Base-by-base conservation (phyloP, 805 yeast species). In the Cyberlindnera misumaiensis region DNA sequence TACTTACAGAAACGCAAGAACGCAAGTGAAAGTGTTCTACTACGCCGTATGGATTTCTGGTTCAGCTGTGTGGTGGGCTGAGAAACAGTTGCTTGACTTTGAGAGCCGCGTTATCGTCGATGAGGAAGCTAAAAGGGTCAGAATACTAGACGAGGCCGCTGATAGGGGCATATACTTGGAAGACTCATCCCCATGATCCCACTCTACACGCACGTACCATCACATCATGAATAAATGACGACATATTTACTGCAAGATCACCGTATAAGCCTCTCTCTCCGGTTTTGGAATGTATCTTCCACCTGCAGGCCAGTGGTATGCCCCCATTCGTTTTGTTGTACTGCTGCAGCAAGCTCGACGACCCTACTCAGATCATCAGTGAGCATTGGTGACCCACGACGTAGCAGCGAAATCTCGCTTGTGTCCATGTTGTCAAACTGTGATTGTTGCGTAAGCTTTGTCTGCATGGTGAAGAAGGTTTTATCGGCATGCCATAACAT, bases 141-240 rank as follows among this genome's bases (percentile, higher is more conserved):
- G 50, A 33, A 49, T 65, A 17, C 38, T 67, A 30, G 67, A 66
- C 41, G 68, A 65, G 28, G 72, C 72, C 20, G 72, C 72, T 11
- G 72, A 68, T 22, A 56, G 67, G 39, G 73, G 72, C 3, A 53
- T 65, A 13, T 67, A 63, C 35, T 40, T 67, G 30, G 70, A 67
- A 37, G 70, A 64, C 30, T 12, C 13, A 10, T 11, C 18, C 18
- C 20, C 20, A 24, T 32, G n/a, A 13, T 11, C 18, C 11, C 12
- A 4, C 22, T 17, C 25, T 8, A 15, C 18, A 14, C 33, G 16
- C 24, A 9, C 2, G 10, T 10, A 33, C 20, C 29, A 26, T 10
- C 12, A 30, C 26, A 30, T 27, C 5, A 27, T 11, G 15, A n/a
- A 10, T 13, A 6, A 5, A 12, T 27, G 10, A n/a, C 15, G n/a